Percentiles rank a stretch among this genome's conserved stretches.
These are phyloP conservation scores for Candida insectorum DNA, from an alignment of 805 yeast genomes.

Conservation along the genomic window DNA sequence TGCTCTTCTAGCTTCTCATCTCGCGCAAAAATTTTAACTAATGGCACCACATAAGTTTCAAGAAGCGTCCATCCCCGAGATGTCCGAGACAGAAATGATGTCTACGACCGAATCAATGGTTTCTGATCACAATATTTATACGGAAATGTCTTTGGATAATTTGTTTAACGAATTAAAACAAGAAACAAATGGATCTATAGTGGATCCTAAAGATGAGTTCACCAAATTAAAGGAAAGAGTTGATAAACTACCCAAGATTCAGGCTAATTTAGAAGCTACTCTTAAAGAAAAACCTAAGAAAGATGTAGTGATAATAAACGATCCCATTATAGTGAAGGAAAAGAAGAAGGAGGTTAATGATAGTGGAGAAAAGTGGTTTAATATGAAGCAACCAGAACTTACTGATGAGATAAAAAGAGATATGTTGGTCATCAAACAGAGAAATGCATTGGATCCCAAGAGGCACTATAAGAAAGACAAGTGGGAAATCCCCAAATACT, in stretches of 20 bases:
- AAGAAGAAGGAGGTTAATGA: conserved; percentile 17
- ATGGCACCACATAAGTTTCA: conserved; percentile 2
- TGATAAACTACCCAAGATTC: conserved; percentile 40
- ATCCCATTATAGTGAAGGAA: conserved; percentile 35
- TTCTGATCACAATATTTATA: conserved; percentile 13
- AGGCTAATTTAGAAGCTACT: conserved; percentile 23
- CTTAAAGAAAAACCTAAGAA: conserved; percentile 13
- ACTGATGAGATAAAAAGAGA: conserved; percentile 75
- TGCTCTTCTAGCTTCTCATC: too few relatives aligned
- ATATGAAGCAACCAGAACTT: conserved; percentile 70
- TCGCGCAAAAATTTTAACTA: too few relatives aligned
- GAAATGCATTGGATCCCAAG: conserved; percentile 92
- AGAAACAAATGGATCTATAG: conserved; percentile 10
- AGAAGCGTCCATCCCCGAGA: conserved; percentile 13
- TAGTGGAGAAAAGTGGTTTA: conserved; percentile 72
- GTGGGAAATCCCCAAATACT: conserved; percentile 72
- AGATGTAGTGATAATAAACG: conserved; percentile 38
- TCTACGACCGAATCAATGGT: conserved; percentile 24
- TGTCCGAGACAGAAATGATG: conserved; percentile 20
- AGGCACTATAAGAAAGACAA: conserved; percentile 88
- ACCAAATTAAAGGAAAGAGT: conserved; percentile 31
- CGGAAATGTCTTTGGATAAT: conserved; percentile 22
- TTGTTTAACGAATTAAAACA: conserved; percentile 29
- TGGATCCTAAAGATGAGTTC: conserved; percentile 20
- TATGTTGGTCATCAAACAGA: conserved; percentile 70